Percentiles rank a stretch among this genome's conserved stretches.
Conservation (phyloP, 2,329 filamentous ascomycete genomes). For the Arthrobotrys entomopaga region DNA sequence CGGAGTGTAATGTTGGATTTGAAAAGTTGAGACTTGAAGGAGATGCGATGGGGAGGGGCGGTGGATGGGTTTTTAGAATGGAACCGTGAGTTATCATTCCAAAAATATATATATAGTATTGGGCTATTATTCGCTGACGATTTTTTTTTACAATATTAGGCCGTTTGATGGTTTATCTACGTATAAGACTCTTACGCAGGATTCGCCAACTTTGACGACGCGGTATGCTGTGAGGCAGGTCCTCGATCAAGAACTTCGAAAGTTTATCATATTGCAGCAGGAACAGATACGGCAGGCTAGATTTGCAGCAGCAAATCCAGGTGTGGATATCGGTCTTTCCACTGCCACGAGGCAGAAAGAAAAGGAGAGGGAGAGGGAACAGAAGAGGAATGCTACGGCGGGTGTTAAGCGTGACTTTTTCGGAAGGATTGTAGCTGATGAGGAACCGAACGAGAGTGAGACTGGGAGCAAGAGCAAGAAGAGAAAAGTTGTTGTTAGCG, state of each 20-base stretch:
- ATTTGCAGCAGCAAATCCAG: constrained; percentile 63
- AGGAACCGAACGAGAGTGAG: constrained; percentile 64
- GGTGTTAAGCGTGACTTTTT: constrained; percentile 84
- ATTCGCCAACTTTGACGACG: constrained; percentile 67
- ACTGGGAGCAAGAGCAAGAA: constrained; percentile 59
- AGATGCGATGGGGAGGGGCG: constrained; percentile 62
- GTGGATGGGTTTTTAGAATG: constrained; percentile 89
- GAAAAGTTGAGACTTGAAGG: constrained; percentile 82
- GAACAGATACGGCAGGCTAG: constrained; percentile 72
- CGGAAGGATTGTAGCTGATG: constrained; percentile 72
- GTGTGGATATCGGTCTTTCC: constrained; percentile 58
- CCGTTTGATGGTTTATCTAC: constrained; percentile 80
- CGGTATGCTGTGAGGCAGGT: constrained; percentile 95
- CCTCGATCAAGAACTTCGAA: constrained; percentile 86
- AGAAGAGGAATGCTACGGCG: constrained; percentile 57
- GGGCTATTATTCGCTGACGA: constrained; percentile 3
- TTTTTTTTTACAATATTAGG: constrained; percentile 61
- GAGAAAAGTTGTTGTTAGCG: constrained; percentile 60
- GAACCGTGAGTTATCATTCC: constrained; percentile 74
- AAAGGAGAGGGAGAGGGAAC: constrained; percentile 59
- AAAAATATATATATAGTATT: constrained; percentile 17
- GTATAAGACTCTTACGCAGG: constrained; percentile 75
- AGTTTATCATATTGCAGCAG: constrained; percentile 74
- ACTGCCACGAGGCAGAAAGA: constrained; percentile 61
- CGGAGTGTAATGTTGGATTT: constrained; percentile 82